A percentile compares a stretch with the other conserved stretches of the same genome.
Conservation (phyloP, 768 basidiomycete genomes). For the Pisolithus orientalis region DNA sequence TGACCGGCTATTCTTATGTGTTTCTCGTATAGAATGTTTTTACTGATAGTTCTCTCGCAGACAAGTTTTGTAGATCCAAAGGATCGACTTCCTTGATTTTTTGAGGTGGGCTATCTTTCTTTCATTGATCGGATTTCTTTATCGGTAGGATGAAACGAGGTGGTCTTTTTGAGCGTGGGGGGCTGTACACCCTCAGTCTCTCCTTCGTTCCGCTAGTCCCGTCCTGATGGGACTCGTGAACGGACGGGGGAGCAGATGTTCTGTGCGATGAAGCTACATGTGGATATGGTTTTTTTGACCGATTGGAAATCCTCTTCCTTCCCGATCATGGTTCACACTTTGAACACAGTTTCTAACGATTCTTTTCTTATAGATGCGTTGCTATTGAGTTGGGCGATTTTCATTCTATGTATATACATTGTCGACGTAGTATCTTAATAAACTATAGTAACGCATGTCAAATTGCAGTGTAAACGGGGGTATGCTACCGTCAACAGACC, state of each 20-base stretch:
- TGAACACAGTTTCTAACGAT: neutral
- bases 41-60: neutral
- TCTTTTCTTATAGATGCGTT: neutral
- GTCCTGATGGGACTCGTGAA: conserved; percentile 24
- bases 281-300: conserved; percentile 32
- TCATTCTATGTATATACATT: neutral
- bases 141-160: conserved; percentile 28
- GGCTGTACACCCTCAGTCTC: conserved; percentile 16
- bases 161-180: conserved; percentile 22
- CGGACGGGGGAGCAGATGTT: conserved; percentile 17
- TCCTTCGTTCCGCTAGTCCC: conserved; percentile 12
- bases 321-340: neutral
- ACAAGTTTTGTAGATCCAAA: neutral
- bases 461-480: neutral
- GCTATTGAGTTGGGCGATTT: neutral
- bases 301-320: neutral
- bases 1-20: conserved; percentile 12
- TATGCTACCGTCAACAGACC: neutral
- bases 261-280: conserved; percentile 12
- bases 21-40: neutral
- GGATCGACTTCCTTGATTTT: no score
- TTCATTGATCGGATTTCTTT: neutral
- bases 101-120: no score
- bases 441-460: neutral
- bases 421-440: neutral